Conservation (phyloP, 1,284 basidiomycete genomes). For the Ustilago vetiveriae region DNA sequence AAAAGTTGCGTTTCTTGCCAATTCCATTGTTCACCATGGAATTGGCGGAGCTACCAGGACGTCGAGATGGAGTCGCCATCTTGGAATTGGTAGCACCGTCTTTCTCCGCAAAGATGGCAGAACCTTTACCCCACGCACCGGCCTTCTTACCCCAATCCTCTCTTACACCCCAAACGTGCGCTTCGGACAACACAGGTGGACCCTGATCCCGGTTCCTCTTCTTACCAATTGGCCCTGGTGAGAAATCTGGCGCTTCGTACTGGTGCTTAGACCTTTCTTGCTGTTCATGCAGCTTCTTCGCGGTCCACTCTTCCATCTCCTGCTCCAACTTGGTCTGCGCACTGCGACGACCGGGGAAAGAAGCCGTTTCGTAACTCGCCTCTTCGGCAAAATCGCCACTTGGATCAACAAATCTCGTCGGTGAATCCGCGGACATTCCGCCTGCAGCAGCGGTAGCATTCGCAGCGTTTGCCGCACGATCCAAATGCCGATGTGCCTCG, state of each 20-base stretch:
- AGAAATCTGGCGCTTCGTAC: slow-evolving; percentile 21
- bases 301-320: slow-evolving; percentile 19
- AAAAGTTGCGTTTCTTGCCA: slow-evolving; percentile 9
- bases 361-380: slow-evolving; percentile 38
- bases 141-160: slow-evolving; percentile 71
- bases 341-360: slow-evolving; percentile 23
- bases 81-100: no score
- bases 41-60: neutral
- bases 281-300: slow-evolving; percentile 1
- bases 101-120: slow-evolving; percentile 68
- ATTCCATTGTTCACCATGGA: neutral
- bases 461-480: slow-evolving; percentile 15
- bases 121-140: slow-evolving; percentile 70
- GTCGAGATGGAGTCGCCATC: no score
- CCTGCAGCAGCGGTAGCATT: neutral
- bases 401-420: slow-evolving; percentile 20
- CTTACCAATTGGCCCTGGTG: slow-evolving; percentile 31
- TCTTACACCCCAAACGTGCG: slow-evolving; percentile 68
- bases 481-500: slow-evolving; percentile 15
- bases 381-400: slow-evolving; percentile 47
- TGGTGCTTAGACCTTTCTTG: neutral
- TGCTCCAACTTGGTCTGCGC: slow-evolving; percentile 23
- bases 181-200: slow-evolving; percentile 46
- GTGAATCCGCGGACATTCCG: slow-evolving; percentile 12
- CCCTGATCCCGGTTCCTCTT: slow-evolving; percentile 32